Percentiles rank a stretch among this genome's conserved stretches.
phyloP scores from a whole-genome alignment of 129 eudicot species.

The Lactuca sativa region DNA sequence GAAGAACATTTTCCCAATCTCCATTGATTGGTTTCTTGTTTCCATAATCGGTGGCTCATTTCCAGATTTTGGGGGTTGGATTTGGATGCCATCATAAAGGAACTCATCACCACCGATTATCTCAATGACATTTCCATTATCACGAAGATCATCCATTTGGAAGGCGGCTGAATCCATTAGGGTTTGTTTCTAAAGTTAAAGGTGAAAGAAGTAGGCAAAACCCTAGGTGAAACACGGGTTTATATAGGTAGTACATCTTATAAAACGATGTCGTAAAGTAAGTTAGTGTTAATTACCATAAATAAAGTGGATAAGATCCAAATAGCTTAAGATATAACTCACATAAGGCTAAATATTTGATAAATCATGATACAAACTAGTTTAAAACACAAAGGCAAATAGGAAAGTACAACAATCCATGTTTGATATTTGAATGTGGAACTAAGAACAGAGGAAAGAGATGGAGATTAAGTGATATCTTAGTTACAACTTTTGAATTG shows the following conservation, averaged over 20 bases:
- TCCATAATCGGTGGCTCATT: not conserved
- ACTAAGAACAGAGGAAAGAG: not conserved
- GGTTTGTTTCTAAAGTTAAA: conserved; percentile 15
- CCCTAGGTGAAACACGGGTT: conserved; percentile 16
- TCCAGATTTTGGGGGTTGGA: not conserved
- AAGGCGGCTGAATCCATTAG: conserved; percentile 8
- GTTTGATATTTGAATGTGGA: conserved; percentile 2
- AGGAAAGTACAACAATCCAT: conserved; percentile 6
- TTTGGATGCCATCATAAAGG: not conserved
- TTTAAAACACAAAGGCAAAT: not conserved
- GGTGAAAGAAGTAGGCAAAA: conserved; percentile 9
- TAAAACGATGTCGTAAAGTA: conserved; percentile 27
- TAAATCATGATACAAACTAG: conserved; percentile 5
- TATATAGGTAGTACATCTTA: conserved; percentile 14
- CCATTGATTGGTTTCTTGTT: too few species aligned
- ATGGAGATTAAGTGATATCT: not conserved
- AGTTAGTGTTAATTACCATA: conserved; percentile 9
- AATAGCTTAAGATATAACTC: not conserved
- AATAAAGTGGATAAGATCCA: conserved; percentile 18
- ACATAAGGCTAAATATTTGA: conserved; percentile 9
- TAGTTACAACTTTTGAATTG: not conserved
- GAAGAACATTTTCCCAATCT: conserved; percentile 45
- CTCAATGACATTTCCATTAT: conserved; percentile 51
- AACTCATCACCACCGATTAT: conserved; percentile 41
- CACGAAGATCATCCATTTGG: conserved; percentile 28